A percentile compares a stretch with the other conserved stretches of the same genome.
phyloP scores from a whole-genome alignment of 345 rosid species.

The Lagerstroemia speciosa region DNA sequence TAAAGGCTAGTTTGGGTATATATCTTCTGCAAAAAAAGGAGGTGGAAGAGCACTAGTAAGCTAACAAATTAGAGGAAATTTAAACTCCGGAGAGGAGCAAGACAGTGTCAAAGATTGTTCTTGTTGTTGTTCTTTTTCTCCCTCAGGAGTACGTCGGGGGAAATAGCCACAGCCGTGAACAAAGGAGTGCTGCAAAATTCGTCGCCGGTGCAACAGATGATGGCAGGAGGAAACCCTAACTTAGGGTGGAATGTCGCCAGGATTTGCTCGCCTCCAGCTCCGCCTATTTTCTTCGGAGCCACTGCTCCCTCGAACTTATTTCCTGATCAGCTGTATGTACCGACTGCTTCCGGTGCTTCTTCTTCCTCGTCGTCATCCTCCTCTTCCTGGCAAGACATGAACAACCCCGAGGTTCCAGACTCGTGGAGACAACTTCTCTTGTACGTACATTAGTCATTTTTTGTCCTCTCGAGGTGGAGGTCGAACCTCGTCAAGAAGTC shows the following conservation, averaged over 20 bases:
- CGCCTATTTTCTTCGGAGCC: not conserved
- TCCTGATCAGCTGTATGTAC: not conserved
- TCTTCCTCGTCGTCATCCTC: constrained; percentile 3
- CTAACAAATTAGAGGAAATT: not conserved
- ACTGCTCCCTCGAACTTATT: not conserved
- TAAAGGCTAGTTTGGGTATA: constrained; percentile 34
- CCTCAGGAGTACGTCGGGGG: not conserved
- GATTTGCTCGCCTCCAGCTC: constrained; percentile 13
- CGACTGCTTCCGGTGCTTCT: not conserved
- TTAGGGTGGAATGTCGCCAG: constrained; percentile 26
- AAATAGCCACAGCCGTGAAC: constrained; percentile 15
- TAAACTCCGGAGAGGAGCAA: constrained; percentile 13
- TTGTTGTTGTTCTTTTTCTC: not conserved
- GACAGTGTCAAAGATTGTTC: not conserved
- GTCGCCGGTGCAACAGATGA: constrained; percentile 29
- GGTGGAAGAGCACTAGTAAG: constrained; percentile 10
- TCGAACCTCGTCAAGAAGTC: too few species aligned
- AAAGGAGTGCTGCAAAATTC: constrained; percentile 31
- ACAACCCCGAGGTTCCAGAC: constrained; percentile 14
- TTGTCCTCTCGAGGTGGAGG: too few species aligned
- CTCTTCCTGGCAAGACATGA: constrained; percentile 1
- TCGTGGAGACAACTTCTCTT: constrained; percentile 37
- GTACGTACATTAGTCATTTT: constrained; percentile 24
- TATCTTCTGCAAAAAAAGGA: constrained; percentile 13
- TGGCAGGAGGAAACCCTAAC: constrained; percentile 35